phyloP scores from a whole-genome alignment of 345 rosid genomes.

The Turritis glabra region DNA sequence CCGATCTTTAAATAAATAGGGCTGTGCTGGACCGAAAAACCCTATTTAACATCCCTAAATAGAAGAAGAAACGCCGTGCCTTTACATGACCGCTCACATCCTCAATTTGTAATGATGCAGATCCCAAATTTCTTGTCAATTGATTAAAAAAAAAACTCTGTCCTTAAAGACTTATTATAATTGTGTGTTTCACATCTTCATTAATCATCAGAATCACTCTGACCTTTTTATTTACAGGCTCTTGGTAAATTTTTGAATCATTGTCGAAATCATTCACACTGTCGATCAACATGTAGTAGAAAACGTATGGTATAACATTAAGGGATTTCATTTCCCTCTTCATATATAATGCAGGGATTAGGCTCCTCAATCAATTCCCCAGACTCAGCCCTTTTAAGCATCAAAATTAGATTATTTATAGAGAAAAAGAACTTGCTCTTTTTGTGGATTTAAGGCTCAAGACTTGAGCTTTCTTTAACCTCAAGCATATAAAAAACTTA shows the following conservation, averaged over 20 bases:
- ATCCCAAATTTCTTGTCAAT: background rate
- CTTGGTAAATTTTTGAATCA: background rate
- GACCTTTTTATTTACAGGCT: background rate
- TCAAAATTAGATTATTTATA: no score
- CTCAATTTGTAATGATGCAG: background rate
- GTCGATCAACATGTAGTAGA: background rate
- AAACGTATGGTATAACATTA: background rate
- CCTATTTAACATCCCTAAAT: no score
- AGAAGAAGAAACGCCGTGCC: background rate
- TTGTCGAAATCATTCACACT: background rate
- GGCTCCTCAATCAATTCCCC: no score
- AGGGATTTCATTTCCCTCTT: no score
- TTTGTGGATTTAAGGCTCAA: no score
- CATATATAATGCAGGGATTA: no score
- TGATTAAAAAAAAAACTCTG: conserved; percentile 2
- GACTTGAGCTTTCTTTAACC: no score
- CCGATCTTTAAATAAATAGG: no score
- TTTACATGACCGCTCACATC: conserved; percentile 5
- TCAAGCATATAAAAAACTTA: no score
- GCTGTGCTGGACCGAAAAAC: no score
- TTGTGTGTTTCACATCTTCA: background rate
- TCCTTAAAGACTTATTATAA: background rate
- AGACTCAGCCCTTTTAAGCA: no score
- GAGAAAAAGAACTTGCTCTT: no score
- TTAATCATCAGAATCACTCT: background rate